Percentiles rank a stretch among this genome's conserved stretches.
These are phyloP conservation scores for Salvia rosmarinus DNA, from an alignment of 257 asterid species.

Conservation along the genomic window DNA sequence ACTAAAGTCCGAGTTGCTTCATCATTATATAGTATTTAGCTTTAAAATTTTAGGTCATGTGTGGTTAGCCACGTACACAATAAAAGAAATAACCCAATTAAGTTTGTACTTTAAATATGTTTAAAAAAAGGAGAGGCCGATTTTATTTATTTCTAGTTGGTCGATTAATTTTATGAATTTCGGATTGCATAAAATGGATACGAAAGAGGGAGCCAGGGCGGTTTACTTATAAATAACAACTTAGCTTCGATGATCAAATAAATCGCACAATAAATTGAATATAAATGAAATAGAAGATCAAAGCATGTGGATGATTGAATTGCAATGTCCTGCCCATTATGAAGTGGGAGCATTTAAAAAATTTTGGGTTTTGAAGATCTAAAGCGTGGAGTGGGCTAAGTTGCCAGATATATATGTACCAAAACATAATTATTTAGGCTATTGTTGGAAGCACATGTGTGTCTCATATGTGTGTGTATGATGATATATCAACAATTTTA, in stretches of 20 bases:
- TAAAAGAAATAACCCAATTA: too few species aligned
- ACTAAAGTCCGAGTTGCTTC: too few species aligned
- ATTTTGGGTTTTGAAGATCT: neutral
- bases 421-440: slow-evolving; percentile 25
- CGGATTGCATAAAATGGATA: too few species aligned
- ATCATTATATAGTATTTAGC: too few species aligned
- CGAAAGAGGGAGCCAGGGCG: too few species aligned
- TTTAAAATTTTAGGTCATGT: too few species aligned
- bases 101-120: too few species aligned
- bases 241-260: neutral
- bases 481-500: neutral
- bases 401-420: slow-evolving; percentile 32
- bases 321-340: slow-evolving; percentile 11
- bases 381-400: slow-evolving; percentile 28
- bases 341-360: slow-evolving; percentile 18
- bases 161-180: too few species aligned
- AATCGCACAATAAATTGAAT: neutral
- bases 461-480: neutral
- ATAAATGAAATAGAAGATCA: neutral
- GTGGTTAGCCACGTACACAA: too few species aligned
- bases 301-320: neutral
- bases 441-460: slow-evolving; percentile 40
- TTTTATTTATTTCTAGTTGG: too few species aligned
- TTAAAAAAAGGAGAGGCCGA: too few species aligned
- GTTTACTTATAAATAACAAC: too few species aligned